A percentile compares a stretch with the other conserved stretches of the same genome.
Evolutionary conservation across 148 eudicot species (phyloP).

Genomic region (Agrostemma githago): DNA sequence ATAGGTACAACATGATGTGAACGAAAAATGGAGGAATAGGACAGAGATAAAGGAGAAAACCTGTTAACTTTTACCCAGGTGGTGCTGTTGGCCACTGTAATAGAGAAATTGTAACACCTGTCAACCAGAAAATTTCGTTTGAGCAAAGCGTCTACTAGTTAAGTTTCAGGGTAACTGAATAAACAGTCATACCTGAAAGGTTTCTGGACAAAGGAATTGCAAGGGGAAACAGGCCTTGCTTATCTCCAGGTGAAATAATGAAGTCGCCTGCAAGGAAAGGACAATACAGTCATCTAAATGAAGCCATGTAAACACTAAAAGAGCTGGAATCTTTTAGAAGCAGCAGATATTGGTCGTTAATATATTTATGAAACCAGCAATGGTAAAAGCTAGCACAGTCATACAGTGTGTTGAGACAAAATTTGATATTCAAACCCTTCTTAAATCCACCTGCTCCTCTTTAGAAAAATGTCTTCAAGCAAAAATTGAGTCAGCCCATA

Average conservation of each 20-base stretch:
- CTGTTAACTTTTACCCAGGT: conserved; percentile 48
- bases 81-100: conserved; percentile 99
- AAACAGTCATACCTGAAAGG: conserved; percentile 43
- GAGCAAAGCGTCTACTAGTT: conserved; percentile 4
- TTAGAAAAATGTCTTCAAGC: too few species aligned
- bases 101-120: conserved; percentile 70
- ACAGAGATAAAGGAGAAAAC: conserved; percentile 8
- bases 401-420: background rate
- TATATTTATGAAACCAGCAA: background rate
- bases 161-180: background rate
- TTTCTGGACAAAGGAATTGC: conserved; percentile 73
- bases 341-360: background rate
- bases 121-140: conserved; percentile 15
- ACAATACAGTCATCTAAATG: background rate
- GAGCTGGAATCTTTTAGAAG: background rate
- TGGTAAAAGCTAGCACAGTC: background rate
- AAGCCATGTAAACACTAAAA: background rate
- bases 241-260: conserved; percentile 74
- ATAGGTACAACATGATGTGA: conserved; percentile 2
- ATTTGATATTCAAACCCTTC: background rate
- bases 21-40: conserved; percentile 10
- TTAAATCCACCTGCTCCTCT: background rate
- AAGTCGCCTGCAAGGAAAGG: conserved; percentile 50
- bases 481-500: background rate
- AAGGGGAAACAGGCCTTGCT: conserved; percentile 77